Evolutionary conservation across 768 basidiomycete species (phyloP).

Genomic region (Dentipellis fragilis): DNA sequence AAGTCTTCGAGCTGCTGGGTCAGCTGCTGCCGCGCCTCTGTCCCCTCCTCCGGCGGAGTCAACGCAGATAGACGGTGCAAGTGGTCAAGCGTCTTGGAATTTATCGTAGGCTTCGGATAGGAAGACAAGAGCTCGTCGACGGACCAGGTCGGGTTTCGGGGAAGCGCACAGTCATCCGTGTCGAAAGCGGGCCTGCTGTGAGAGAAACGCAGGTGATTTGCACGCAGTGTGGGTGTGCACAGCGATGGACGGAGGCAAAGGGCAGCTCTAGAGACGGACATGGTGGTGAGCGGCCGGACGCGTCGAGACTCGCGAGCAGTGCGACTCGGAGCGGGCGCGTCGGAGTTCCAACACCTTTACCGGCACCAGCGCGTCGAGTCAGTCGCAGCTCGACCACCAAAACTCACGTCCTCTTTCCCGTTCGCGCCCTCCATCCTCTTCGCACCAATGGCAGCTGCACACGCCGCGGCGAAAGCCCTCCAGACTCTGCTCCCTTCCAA

Average conservation of each 20-base stretch:
- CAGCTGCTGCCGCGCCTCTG: slow-evolving; percentile 38
- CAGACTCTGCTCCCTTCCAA: slow-evolving; percentile 47
- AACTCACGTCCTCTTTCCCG: neutral
- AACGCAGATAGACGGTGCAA: slow-evolving; percentile 71
- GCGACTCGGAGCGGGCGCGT: neutral
- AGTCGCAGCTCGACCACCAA: neutral
- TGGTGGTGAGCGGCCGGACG: neutral
- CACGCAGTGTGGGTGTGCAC: no score
- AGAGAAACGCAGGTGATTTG: neutral
- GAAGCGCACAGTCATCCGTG: slow-evolving; percentile 56
- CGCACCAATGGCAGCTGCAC: slow-evolving; percentile 11
- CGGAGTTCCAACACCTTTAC: neutral
- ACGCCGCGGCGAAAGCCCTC: slow-evolving; percentile 22
- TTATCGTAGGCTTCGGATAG: slow-evolving; percentile 58
- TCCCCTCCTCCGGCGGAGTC: slow-evolving; percentile 49
- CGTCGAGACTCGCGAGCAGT: neutral
- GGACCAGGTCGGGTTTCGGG: slow-evolving; percentile 67
- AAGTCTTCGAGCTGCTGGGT: slow-evolving; percentile 61
- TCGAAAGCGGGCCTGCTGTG: slow-evolving; percentile 1
- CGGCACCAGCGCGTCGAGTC: neutral
- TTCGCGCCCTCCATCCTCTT: neutral
- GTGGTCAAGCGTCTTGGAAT: slow-evolving; percentile 44
- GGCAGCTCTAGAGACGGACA: neutral
- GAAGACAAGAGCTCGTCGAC: slow-evolving; percentile 68
- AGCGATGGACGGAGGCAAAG: neutral